Base-by-base conservation (phyloP, 331 rosid species). In the Malus hybrid region DNA sequence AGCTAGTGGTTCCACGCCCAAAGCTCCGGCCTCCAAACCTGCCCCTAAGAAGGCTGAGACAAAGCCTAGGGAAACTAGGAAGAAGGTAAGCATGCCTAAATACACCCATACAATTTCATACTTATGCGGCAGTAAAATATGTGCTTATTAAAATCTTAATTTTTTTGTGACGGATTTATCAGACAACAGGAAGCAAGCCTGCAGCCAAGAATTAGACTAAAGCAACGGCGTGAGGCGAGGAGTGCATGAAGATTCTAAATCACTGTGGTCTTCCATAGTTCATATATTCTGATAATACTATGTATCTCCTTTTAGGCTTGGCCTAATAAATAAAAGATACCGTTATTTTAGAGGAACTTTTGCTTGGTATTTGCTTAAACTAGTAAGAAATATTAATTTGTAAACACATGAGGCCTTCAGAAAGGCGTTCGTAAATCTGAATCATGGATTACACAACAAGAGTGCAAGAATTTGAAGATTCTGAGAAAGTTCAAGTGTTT, bases 21-120 rank as follows among this genome's bases (percentile, higher is more conserved):
- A 85, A 76, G 84, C 87, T 84, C 77, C 84, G 64, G 78, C 85
- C 76, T 75, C 90, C 83, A 91, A 86, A 74, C 62, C 86, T 1
- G 81, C 87, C 31, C 89, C 93, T 46, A 89, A 87, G 89, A 87
- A 82, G 86, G 62, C 82, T 27, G 88, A 87, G 83, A 80, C 77
- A 29, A 90, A 83, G 76, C 59, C 89, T 62, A 86, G 62, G 61
- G 84, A 83, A 74, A 74, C 84, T 73, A 91, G 48, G 89, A 91
- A 83, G 90, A 91, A 77, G 96, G 93, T 91, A 88, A 36, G 54
- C 36, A 50, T 1, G 15, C 7, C 64, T 39, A 59, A 10, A 50
- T 31, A 67, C 33, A n/a, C 5, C 22, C 5, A 20, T 24, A 54
- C 7, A n/a, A 18, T 54, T 9, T 54, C 24, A 18, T 54, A 19